Conservation (phyloP, 495 filamentous ascomycete genomes). For the Cercophora scortea region DNA sequence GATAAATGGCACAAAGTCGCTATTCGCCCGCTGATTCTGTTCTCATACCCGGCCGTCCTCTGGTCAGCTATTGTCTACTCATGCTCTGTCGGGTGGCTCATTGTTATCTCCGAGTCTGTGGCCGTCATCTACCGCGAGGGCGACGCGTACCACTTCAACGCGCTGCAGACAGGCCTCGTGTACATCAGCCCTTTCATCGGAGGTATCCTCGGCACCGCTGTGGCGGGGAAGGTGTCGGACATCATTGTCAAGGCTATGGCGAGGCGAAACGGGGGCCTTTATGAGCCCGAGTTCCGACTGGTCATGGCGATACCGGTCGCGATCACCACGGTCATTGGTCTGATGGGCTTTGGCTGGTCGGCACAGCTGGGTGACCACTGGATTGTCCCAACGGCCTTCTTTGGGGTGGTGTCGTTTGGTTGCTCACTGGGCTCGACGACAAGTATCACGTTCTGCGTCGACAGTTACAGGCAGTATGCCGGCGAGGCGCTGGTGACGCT, state of each 20-base stretch:
- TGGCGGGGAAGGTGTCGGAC: constrained; percentile 85
- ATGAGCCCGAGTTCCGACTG: constrained; percentile 91
- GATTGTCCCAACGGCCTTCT: constrained; percentile 92
- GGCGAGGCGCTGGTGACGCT: constrained; percentile 91
- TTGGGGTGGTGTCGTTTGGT: constrained; percentile 87
- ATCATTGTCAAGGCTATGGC: constrained; percentile 73
- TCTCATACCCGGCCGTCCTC: constrained; percentile 79
- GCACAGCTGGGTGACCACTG: constrained; percentile 65
- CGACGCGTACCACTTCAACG: constrained; percentile 65
- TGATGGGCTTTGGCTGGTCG: constrained; percentile 94
- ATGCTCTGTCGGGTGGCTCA: constrained; percentile 89
- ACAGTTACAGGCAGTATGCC: constrained; percentile 89
- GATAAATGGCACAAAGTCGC: constrained; percentile 75
- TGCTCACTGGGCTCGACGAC: constrained; percentile 91
- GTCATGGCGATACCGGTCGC: constrained; percentile 84
- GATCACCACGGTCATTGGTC: constrained; percentile 70
- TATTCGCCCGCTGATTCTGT: constrained; percentile 74
- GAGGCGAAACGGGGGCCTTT: constrained; percentile 80
- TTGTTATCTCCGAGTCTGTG: constrained; percentile 82
- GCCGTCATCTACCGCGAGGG: constrained; percentile 63
- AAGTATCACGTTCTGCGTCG: constrained; percentile 88
- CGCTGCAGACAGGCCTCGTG: constrained; percentile 73
- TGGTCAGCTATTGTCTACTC: constrained; percentile 87
- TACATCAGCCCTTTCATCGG: constrained; percentile 89
- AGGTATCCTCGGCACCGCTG: constrained; percentile 79